Evolutionary conservation across 257 asterid species (phyloP).

Genomic region (Galeopsis tetrahit): DNA sequence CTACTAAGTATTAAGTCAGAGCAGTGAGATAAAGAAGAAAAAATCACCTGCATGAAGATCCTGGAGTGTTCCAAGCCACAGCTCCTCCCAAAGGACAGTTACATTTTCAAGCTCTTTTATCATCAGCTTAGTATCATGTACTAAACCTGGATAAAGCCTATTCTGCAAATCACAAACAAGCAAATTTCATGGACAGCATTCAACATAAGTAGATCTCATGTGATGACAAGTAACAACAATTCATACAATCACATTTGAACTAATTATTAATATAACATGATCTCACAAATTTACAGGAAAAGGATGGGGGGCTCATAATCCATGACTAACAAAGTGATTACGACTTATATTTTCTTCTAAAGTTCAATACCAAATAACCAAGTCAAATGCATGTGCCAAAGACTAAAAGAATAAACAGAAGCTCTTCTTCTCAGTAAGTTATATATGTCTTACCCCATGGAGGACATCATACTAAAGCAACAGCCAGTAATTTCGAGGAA

Average conservation of each 20-base stretch:
- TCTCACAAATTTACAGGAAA: neutral
- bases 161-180: constrained; percentile 59
- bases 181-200: neutral
- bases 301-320: neutral
- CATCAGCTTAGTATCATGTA: constrained; percentile 91
- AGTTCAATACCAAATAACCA: constrained; percentile 3
- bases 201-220: constrained; percentile 2
- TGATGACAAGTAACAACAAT: constrained; percentile 16
- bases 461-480: constrained; percentile 32
- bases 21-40: constrained; percentile 2
- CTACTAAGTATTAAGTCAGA: constrained; percentile 35
- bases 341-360: neutral
- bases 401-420: neutral
- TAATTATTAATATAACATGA: constrained; percentile 1
- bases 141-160: constrained; percentile 81
- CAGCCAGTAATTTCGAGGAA: constrained; percentile 16
- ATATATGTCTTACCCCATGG: constrained; percentile 20
- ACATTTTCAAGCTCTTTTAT: constrained; percentile 94
- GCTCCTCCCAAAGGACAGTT: constrained; percentile 98
- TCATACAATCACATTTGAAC: constrained; percentile 11
- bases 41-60: constrained; percentile 92
- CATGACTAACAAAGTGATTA: constrained; percentile 5
- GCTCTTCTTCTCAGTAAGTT: constrained; percentile 9
- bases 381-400: constrained; percentile 27
- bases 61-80: constrained; percentile 99